These are phyloP conservation scores for Fusarium musae DNA, from an alignment of 2,329 filamentous ascomycete species.

Conservation along the genomic window DNA sequence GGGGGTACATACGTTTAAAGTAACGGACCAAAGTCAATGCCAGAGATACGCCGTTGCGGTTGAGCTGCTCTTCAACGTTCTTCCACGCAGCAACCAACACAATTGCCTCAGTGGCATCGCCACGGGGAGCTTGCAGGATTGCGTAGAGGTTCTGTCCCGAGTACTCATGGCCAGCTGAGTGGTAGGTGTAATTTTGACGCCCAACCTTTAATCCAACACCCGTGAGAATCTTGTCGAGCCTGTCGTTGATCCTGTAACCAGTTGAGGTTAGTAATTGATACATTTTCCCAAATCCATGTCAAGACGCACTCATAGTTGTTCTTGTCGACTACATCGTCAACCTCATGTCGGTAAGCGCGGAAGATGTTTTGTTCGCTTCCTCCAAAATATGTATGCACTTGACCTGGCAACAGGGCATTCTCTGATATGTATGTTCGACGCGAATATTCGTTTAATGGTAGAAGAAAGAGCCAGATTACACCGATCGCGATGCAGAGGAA, in stretches of 20 bases:
- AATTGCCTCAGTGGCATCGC: constrained; percentile 96
- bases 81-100: constrained; percentile 91
- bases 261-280: neutral
- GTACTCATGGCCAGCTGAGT: constrained; percentile 77
- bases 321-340: constrained; percentile 69
- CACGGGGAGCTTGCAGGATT: constrained; percentile 90
- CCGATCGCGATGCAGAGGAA: constrained; percentile 86
- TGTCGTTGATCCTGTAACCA: constrained; percentile 68
- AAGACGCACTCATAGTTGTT: constrained; percentile 63
- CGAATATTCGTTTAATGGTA: constrained; percentile 91
- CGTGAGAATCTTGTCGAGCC: constrained; percentile 78
- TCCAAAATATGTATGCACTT: constrained; percentile 97
- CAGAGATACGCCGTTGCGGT: constrained; percentile 87
- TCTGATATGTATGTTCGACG: constrained; percentile 96
- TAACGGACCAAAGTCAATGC: constrained; percentile 90
- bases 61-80: constrained; percentile 81
- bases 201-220: constrained; percentile 88
- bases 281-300: neutral
- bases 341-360: constrained; percentile 86
- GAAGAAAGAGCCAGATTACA: constrained; percentile 86
- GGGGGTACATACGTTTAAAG: constrained; percentile 76
- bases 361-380: constrained; percentile 97
- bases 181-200: constrained; percentile 88
- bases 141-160: constrained; percentile 92
- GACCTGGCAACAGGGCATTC: constrained; percentile 93